Evolutionary conservation across 1,284 basidiomycete species (phyloP).

Genomic region (Pseudozyma tsukubaensis): DNA sequence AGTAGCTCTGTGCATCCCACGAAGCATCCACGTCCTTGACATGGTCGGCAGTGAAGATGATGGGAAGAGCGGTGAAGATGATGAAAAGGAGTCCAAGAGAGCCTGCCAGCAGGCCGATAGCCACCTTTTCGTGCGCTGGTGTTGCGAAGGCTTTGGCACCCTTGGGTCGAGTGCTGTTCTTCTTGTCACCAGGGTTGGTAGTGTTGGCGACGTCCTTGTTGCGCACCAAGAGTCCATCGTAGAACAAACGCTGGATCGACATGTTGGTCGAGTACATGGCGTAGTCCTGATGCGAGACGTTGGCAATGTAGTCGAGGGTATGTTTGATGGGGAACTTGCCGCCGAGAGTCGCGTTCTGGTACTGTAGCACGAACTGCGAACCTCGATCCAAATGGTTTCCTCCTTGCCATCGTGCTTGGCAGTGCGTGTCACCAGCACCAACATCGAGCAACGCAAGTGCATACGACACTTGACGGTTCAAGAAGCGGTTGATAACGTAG

Average conservation of each 20-base stretch:
- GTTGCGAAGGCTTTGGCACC: constrained; percentile 60
- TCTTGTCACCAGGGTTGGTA: constrained; percentile 53
- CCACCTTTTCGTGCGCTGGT: constrained; percentile 57
- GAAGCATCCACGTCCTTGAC: constrained; percentile 35
- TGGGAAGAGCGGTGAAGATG: constrained; percentile 56
- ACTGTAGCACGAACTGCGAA: constrained; percentile 49
- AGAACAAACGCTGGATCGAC: constrained; percentile 45
- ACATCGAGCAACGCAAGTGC: constrained; percentile 54
- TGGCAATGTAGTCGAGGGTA: constrained; percentile 47
- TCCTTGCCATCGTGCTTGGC: constrained; percentile 58
- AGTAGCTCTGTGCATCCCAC: constrained; percentile 48
- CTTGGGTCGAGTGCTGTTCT: constrained; percentile 24
- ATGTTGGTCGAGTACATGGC: constrained; percentile 52
- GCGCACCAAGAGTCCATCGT: constrained; percentile 35
- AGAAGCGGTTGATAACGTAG: constrained; percentile 51
- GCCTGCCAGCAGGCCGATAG: constrained; percentile 57
- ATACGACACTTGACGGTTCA: constrained; percentile 51
- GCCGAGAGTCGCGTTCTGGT: constrained; percentile 30
- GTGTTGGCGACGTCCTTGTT: constrained; percentile 46
- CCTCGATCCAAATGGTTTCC: constrained; percentile 58
- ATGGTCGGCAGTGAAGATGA: constrained; percentile 55
- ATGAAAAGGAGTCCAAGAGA: constrained; percentile 45
- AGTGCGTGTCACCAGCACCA: constrained; percentile 47
- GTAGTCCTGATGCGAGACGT: constrained; percentile 56
- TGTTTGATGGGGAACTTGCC: constrained; percentile 53